Base-by-base conservation (phyloP, 2,329 filamentous ascomycete species). In the Aureobasidium sp. region DNA sequence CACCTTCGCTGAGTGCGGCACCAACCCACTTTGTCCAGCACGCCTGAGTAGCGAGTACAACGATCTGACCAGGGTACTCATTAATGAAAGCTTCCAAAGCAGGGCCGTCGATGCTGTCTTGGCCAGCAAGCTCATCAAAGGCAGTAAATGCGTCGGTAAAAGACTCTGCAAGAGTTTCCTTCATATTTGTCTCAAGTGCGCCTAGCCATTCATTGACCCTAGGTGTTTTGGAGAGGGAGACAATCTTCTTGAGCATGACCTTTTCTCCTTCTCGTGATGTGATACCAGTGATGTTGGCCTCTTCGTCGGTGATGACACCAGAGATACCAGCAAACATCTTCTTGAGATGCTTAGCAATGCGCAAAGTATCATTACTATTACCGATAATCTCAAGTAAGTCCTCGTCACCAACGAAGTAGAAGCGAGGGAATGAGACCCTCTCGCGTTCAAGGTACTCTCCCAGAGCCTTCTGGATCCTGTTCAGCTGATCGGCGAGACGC, bases 291-390 rank as follows among this genome's bases (percentile, higher is more conserved):
- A 99, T 97, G 65, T 90, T 86, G 29, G 87, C 85, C 69, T 97
- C 90, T 61, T 97, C 91, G 67, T 96, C 91, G 80, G 97, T 93
- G 46, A 92, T 80, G 39, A 99, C 83, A 3, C 94, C 94, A 5
- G 88, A 93, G 52, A 99, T 82, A 65, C 94, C 94, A 66, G 95
- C 94, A 80, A 99, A 99, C 94, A 99, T 99, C 81, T 99, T 99
- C 75, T 96, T 93, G 80, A 99, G 91, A 78, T 99, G 95, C 75
- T 99, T 99, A 44, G 94, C 91, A 67, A 99, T 95, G 61, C 94
- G 91, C 64, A 94, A 79, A 10, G 93, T 96, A 71, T 99, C 94
- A 71, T 97, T 97, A 78, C 93, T 97, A 75, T 99, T 99, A 72
- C 94, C 94, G 67, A 99, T 99, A 77, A 99, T 99, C 75, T 99